Conservation (phyloP, 768 basidiomycete species). For the Rhizopogon salebrosus region DNA sequence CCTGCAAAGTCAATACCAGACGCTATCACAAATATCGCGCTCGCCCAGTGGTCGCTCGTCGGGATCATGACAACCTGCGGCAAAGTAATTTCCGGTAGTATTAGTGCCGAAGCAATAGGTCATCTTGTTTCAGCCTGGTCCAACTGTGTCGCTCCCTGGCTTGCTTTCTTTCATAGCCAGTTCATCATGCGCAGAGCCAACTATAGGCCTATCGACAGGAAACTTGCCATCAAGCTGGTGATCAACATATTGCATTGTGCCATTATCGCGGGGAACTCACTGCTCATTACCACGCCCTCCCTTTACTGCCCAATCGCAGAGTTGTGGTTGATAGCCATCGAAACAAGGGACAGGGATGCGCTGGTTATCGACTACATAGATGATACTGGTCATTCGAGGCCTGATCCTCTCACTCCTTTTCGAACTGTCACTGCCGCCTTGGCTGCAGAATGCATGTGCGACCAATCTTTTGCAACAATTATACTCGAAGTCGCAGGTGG, state of each 20-base stretch:
- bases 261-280: no score
- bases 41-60: not conserved
- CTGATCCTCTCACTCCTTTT: not conserved
- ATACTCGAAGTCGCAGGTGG: not conserved
- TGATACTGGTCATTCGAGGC: no score
- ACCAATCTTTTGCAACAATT: not conserved
- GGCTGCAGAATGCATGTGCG: not conserved
- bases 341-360: not conserved
- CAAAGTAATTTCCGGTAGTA: not conserved
- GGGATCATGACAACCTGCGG: not conserved
- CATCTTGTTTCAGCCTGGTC: not conserved
- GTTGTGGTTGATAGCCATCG: not conserved
- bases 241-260: not conserved
- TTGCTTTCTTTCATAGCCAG: not conserved
- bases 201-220: not conserved
- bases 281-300: not conserved
- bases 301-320: not conserved
- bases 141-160: not conserved
- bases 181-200: not conserved
- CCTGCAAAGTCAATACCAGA: not conserved
- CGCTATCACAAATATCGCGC: not conserved
- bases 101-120: not conserved
- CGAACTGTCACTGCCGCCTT: not conserved
- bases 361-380: no score
- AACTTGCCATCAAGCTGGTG: not conserved